Base-by-base conservation (phyloP, 208 protist genomes). In the Leishmania mexicana region DNA sequence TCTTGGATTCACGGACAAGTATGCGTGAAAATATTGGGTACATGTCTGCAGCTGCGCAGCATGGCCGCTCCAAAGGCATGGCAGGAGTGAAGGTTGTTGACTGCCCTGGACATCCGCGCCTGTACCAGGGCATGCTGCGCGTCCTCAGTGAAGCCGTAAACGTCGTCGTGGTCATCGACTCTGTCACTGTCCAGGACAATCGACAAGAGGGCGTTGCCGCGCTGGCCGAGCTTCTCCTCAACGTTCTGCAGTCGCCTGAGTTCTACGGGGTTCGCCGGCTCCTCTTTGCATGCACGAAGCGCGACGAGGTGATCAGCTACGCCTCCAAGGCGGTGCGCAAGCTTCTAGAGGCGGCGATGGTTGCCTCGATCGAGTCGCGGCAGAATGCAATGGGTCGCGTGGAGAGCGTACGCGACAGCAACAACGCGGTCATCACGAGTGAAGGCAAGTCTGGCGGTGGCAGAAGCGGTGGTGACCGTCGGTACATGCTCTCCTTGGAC, bases 301-400 rank as follows among this genome's bases (percentile, higher is more conserved):
- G 95, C 2, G 95, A 98, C 73, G 93, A 96, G 77, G 54, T 95
- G 5, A 96, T 93, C 51, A 95, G 92, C 83, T 98, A 96, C 86
- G 86, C 91, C 49, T 54, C 90, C n/a, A 92, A 90, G 74, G 89
- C 93, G 57, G 90, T 96, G 74, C 85, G 86, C 8, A 92, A 90
- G 81, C 70, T 98, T 60, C 82, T 98, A 24, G 94, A 97, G 83
- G 78, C 74, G 62, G 91, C 90, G 40, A 91, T 97, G 78, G 89
- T 85, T 38, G 77, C 78, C 54, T 87, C 79, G 65, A 70, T 96
- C 57, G 76, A 73, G 47, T 89, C 94, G 8, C 87, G 88, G 10
- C 81, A 83, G 35, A 90, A 91, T 51, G 87, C 89, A 6, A 78
- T 96, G 57, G 90, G 86, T 17, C 82, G 86, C 38, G 81, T 97